Evolutionary conservation across 2,329 filamentous ascomycete genomes (phyloP).

Genomic region (Xylariales sp.): DNA sequence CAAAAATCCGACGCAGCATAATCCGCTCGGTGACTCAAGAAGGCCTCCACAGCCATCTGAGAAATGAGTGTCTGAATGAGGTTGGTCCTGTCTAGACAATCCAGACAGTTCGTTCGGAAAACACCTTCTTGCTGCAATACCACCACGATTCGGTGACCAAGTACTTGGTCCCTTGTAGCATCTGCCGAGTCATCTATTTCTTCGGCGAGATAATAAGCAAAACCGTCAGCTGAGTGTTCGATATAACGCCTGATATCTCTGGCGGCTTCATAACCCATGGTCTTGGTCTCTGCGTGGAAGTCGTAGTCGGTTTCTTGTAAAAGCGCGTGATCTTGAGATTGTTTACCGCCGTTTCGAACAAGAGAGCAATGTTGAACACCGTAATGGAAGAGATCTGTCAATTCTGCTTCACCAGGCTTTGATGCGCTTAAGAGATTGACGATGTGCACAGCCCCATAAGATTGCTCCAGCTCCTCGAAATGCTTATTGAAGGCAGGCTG

Average conservation of each 20-base stretch:
- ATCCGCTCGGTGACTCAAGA: conserved; percentile 69
- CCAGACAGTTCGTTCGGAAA: conserved; percentile 92
- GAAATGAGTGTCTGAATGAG: conserved; percentile 94
- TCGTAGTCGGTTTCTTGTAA: conserved; percentile 85
- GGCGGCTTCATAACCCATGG: conserved; percentile 87
- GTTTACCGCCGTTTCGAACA: conserved; percentile 53
- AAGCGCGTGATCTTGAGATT: conserved; percentile 65
- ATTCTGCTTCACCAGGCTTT: conserved; percentile 80
- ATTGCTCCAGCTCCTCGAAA: conserved; percentile 79
- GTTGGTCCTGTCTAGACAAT: conserved; percentile 94
- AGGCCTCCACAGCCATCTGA: conserved; percentile 84
- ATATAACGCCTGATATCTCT: conserved; percentile 76
- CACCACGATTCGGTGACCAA: conserved; percentile 50
- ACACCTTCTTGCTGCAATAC: conserved; percentile 91
- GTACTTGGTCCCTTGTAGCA: conserved; percentile 26
- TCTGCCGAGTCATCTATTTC: conserved; percentile 55
- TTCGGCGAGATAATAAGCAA: conserved; percentile 88
- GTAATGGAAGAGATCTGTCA: conserved; percentile 73
- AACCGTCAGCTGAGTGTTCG: conserved; percentile 73
- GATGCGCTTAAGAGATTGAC: conserved; percentile 90
- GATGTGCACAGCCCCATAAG: conserved; percentile 87
- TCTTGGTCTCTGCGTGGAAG: conserved; percentile 91
- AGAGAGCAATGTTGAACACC: conserved; percentile 73
- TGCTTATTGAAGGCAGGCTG: conserved; percentile 95
- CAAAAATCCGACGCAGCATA: conserved; percentile 76